Base-by-base conservation (phyloP, 73 alveolate genomes). In the Diophrys appendiculata region DNA sequence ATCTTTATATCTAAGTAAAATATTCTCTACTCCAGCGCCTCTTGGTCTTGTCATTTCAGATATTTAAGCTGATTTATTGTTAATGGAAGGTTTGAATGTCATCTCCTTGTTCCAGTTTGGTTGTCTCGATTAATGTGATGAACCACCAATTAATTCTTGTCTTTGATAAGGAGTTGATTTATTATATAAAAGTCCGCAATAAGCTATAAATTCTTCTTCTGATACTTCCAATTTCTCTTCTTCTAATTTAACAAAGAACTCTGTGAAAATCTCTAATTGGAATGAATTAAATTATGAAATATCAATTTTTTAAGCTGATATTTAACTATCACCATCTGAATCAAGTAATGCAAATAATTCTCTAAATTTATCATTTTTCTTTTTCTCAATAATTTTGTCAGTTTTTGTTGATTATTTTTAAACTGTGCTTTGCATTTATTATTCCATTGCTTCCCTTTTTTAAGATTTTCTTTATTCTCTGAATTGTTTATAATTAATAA, bases 221-320 rank as follows among this genome's bases (percentile, higher is more conserved):
- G 5, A 11, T 11, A 43, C 60, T 43, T 43, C 60, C 5, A 43
- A 18, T 5, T 43, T 43, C 60, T 43, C 60, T 43, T 43, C 18
- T 18, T 43, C 60, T 11, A 43, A 18, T 5, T 43, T 43, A 5
- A 43, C 18, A 43, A 43, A 43, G 60, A 43, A 43, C 60, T 43
- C 60, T 11, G 60, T 43, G 18, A 43, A 43, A 11, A 43, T 5
- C 18, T 43, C 60, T 43, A 43, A 43, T 18, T 11, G 18, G 5
- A 5, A 5, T 43, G 60, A 43, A 43, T 43, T 43, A 43, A 43
- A 43, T 43, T 5, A 43, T 3, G 75, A 26, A 31, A 67, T 67
- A 31, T 67, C 75, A 25, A 67, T 67, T 29, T 67, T 67, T 24
- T 67, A 67, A 31, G 75, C 43, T 3, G 75, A 67, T 43, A 67